Evolutionary conservation across 2,329 filamentous ascomycete genomes (phyloP).

Genomic region (Cladosporium sp.): DNA sequence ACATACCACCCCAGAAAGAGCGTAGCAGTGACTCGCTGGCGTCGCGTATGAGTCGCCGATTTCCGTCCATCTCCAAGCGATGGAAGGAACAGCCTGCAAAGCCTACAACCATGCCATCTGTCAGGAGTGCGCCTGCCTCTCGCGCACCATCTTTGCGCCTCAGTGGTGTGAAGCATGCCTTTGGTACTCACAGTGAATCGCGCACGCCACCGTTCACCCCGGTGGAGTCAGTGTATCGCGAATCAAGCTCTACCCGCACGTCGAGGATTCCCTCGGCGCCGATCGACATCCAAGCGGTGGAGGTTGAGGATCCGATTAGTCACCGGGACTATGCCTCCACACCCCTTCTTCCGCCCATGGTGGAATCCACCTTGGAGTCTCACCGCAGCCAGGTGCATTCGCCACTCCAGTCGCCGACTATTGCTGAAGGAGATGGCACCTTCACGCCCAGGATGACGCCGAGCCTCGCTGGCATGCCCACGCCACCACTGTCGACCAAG

Average conservation of each 20-base stretch:
- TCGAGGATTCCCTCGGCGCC: conserved; percentile 21
- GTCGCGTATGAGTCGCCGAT: conserved; percentile 27
- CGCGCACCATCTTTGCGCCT: conserved; percentile 71
- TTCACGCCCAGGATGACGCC: conserved; percentile 53
- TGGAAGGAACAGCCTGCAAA: conserved; percentile 50
- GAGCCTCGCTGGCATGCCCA: conserved; percentile 55
- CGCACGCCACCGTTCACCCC: conserved; percentile 40
- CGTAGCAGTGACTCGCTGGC: conserved; percentile 27
- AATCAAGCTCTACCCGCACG: conserved; percentile 17
- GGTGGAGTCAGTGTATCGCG: conserved; percentile 12
- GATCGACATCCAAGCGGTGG: conserved; percentile 29
- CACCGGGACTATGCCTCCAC: conserved; percentile 72
- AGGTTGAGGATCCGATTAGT: conserved; percentile 50
- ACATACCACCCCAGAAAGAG: conserved; percentile 55
- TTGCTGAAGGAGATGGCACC: conserved; percentile 60
- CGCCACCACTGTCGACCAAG: conserved; percentile 74
- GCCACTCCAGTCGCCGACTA: conserved; percentile 81
- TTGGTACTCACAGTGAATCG: conserved; percentile 49
- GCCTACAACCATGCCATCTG: conserved; percentile 29
- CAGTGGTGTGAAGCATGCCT: conserved; percentile 71
- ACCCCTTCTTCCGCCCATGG: conserved; percentile 79
- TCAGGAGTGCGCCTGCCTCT: conserved; percentile 40
- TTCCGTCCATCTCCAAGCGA: conserved; percentile 55
- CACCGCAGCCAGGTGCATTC: conserved; percentile 56
- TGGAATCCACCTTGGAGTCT: conserved; percentile 46